These are phyloP conservation scores for Phytophthora idaei DNA, from an alignment of 352 stramenopile genomes.

Conservation along the genomic window DNA sequence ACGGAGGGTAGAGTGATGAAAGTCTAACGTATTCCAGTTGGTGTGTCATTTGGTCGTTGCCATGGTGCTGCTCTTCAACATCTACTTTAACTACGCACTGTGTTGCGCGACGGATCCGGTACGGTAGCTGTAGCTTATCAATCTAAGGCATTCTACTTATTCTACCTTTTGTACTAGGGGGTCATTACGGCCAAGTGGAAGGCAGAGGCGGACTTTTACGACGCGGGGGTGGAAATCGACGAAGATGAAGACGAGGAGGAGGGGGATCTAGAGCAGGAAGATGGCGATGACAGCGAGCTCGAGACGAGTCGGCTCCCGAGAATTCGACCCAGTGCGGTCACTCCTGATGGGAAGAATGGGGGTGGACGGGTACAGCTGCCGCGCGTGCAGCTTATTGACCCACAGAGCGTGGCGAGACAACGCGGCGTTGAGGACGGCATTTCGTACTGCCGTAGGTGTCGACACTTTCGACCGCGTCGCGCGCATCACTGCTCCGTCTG, in stretches of 20 bases:
- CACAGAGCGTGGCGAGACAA: slow-evolving; percentile 43
- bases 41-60: slow-evolving; percentile 35
- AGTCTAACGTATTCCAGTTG: slow-evolving; percentile 28
- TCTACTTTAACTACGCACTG: slow-evolving; percentile 80
- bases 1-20: neutral
- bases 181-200: slow-evolving; percentile 32
- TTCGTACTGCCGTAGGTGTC: slow-evolving; percentile 62
- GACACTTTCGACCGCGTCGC: slow-evolving; percentile 54
- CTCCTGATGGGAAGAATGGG: slow-evolving; percentile 13
- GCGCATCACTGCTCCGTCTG: slow-evolving; percentile 84
- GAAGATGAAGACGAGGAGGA: slow-evolving; percentile 19
- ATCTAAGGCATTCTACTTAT: slow-evolving; percentile 10
- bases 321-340: slow-evolving; percentile 30
- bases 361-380: slow-evolving; percentile 23
- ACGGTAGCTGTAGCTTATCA: neutral
- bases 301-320: slow-evolving; percentile 32
- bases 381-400: slow-evolving; percentile 38
- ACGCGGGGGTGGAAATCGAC: slow-evolving; percentile 25
- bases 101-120: slow-evolving; percentile 69
- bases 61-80: slow-evolving; percentile 59
- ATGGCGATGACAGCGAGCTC: slow-evolving; percentile 6
- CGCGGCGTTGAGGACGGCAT: slow-evolving; percentile 24
- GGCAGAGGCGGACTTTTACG: slow-evolving; percentile 17
- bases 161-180: slow-evolving; percentile 22
- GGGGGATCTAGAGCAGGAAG: slow-evolving; percentile 19